phyloP scores from a whole-genome alignment of 225 moss, liverwort and hornwort species.

The Climacium dendroides region DNA sequence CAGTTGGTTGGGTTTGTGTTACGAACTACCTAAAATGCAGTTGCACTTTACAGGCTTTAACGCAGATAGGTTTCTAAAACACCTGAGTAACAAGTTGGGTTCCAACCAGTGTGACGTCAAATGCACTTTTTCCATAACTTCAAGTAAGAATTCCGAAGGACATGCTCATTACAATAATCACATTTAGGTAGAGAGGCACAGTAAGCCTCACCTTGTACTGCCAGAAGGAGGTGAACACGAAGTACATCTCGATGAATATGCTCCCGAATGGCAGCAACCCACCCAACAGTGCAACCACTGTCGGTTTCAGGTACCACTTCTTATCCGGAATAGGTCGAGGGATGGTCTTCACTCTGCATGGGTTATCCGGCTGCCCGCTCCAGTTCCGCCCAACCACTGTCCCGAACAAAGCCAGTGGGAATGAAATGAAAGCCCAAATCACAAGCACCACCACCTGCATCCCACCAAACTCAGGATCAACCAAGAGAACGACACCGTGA shows the following conservation, averaged over 20 bases:
- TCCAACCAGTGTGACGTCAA: neutral
- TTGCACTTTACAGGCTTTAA: neutral
- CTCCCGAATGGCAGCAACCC: slow-evolving; percentile 94
- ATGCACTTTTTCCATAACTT: neutral
- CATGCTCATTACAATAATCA: neutral
- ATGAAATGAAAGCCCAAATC: slow-evolving; percentile 98
- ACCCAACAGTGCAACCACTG: slow-evolving; percentile 82
- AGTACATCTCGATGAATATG: slow-evolving; percentile 99
- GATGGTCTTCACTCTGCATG: slow-evolving; percentile 95
- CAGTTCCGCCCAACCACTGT: slow-evolving; percentile 97
- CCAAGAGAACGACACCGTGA: neutral
- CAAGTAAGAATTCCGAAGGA: neutral
- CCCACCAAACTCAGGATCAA: neutral
- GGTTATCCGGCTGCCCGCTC: slow-evolving; percentile 96
- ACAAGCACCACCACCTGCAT: slow-evolving; percentile 86
- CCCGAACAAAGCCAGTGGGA: slow-evolving; percentile 87
- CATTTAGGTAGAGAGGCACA: neutral
- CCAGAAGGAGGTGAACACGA: slow-evolving; percentile 99
- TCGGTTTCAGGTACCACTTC: slow-evolving; percentile 93
- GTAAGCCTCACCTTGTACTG: slow-evolving; percentile 70
- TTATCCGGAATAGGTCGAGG: slow-evolving; percentile 97
- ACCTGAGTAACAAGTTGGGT: neutral
- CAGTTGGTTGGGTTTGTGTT: neutral
- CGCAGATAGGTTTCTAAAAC: neutral
- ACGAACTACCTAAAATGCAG: neutral